Conservation (phyloP, 2,329 filamentous ascomycete genomes). For the Fusarium albosuccineum region DNA sequence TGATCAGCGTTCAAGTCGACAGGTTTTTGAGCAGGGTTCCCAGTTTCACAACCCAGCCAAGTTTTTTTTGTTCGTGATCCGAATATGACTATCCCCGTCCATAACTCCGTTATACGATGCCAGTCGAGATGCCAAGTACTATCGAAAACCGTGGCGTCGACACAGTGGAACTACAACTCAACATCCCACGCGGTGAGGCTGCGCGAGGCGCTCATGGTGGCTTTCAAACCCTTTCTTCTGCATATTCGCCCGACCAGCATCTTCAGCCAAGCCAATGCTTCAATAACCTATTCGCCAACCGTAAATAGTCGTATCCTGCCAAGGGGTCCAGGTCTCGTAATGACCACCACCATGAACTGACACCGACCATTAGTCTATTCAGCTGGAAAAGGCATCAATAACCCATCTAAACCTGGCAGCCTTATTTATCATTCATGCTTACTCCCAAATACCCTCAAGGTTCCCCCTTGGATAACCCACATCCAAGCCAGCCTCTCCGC, state of each 20-base stretch:
- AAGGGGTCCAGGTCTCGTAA: not conserved
- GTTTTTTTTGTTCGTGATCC: too few relatives aligned
- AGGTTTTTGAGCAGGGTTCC: slow-evolving; percentile 19
- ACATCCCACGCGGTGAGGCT: slow-evolving; percentile 7
- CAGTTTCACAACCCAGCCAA: slow-evolving; percentile 14
- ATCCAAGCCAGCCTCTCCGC: not conserved
- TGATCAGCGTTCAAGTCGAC: slow-evolving; percentile 11
- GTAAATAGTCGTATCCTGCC: not conserved
- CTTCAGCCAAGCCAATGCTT: not conserved
- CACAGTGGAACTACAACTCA: not conserved
- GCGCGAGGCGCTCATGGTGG: not conserved
- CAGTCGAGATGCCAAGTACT: not conserved
- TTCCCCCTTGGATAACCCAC: not conserved
- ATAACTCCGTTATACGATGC: not conserved
- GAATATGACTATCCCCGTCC: too few relatives aligned
- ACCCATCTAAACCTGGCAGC: not conserved
- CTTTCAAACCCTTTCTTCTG: too few relatives aligned
- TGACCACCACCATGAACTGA: slow-evolving; percentile 1
- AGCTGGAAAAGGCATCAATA: not conserved
- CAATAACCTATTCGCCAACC: not conserved
- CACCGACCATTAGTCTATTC: not conserved
- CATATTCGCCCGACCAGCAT: not conserved
- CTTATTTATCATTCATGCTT: not conserved
- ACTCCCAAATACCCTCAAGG: slow-evolving; percentile 3
- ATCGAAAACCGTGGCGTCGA: not conserved